Base-by-base conservation (phyloP, 192 early-diverging fungal species). In the Coemansia sp. region DNA sequence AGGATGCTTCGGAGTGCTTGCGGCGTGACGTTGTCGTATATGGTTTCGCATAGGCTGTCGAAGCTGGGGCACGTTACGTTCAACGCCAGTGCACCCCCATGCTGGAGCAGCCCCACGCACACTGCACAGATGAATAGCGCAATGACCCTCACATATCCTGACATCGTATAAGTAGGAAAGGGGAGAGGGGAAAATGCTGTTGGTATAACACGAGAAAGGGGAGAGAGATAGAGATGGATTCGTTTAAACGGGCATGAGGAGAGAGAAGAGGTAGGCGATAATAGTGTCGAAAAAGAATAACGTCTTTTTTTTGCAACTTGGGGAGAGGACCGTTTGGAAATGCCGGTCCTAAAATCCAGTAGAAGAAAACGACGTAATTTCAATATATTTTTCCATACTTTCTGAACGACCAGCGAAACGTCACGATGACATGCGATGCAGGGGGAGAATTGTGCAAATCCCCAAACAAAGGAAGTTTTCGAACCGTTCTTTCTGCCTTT, bases 51-150 rank as follows among this genome's bases (percentile, higher is more conserved):
- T 19, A 79, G 57, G 7, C 53, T 57, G 41, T 70, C 60, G 36
- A 73, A 79, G 6, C 49, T 50, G 6, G 76, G 50, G 38, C 76
- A 79, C 14, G 76, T 73, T 7, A 73, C 41, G 33, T 63, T 65
- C 58, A 69, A 43, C 4, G 66, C 70, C 15, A 23, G 15, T 2
- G 38, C 62, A 45, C 55, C 55, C 14, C 14, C 15, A n/a, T 10
- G 59, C 35, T 60, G 59, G 4, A 60, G 59, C 20, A 45, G 9
- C 0, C 35, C 38, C 40, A 43, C 36, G 33, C 55, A 60, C 29
- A 32, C 1, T 20, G 56, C 19, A 57, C n/a, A 7, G 23, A 62
- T 10, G 23, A 38, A 14, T 14, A 52, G 49, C 49, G 23, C 22
- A 11, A 52, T 13, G 13, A 10, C 23, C 22, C 13, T 52, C 22